A percentile compares a stretch with the other conserved stretches of the same genome.
These are phyloP conservation scores for Berkeleyomyces basicola DNA, from an alignment of 2,329 filamentous ascomycete species.

Conservation along the genomic window DNA sequence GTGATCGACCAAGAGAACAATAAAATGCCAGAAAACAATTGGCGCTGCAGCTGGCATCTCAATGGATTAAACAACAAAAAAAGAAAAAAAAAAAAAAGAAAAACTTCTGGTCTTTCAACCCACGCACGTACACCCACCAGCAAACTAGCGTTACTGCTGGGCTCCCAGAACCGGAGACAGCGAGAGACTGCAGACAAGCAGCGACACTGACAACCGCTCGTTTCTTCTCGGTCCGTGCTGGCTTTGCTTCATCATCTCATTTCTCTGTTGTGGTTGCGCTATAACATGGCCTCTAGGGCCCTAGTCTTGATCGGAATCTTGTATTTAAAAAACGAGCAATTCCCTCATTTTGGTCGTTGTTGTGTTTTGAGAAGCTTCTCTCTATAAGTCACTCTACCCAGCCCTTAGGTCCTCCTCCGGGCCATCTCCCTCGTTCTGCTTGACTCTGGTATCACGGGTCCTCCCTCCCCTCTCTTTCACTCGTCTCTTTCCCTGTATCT, in stretches of 20 bases:
- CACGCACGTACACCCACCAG: not conserved
- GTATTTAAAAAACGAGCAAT: not conserved
- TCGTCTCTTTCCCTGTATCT: not conserved
- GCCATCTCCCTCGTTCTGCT: not conserved
- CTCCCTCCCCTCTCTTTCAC: not conserved
- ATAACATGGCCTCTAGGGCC: not conserved
- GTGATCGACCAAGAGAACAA: not conserved
- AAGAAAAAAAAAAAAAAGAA: not conserved
- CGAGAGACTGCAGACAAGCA: not conserved
- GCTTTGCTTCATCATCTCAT: not conserved
- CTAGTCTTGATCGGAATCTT: no score
- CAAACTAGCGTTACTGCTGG: not conserved
- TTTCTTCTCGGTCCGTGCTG: not conserved
- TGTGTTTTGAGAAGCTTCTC: not conserved
- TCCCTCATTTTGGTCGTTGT: not conserved
- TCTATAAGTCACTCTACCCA: not conserved
- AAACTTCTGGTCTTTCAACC: not conserved
- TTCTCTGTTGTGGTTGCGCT: not conserved
- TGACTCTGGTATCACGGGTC: not conserved
- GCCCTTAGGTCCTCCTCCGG: not conserved
- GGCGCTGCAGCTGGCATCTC: no score
- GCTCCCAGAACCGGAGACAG: not conserved
- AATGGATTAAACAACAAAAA: not conserved
- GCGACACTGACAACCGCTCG: not conserved
- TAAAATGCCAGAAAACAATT: not conserved